Base-by-base conservation (phyloP, 805 yeast species). In the Jamesozyma hellenica region DNA sequence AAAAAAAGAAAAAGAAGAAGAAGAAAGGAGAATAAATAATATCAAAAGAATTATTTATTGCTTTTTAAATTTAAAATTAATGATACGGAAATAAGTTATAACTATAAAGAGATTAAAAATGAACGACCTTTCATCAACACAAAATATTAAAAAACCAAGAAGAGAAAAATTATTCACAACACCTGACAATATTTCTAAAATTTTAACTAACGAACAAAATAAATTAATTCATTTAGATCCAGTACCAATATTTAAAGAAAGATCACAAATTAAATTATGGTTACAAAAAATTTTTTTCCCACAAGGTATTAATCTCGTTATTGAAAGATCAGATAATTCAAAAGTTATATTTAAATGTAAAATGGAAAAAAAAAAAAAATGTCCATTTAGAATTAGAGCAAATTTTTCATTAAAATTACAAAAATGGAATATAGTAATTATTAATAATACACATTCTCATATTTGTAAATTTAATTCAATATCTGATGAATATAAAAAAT, bases 331-430 rank as follows among this genome's bases (percentile, higher is more conserved):
- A 6, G 83, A 77, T 55, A 68, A 67, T 38, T 60, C 70, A 32
- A 77, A 77, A 52, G 73, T 76, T 14, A 74, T 76, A 17, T 77
- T 77, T 60, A 72, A 74, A 47, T 77, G 83, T 53, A 75, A 73
- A 46, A 61, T 68, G 14, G 26, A 41, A 28, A 26, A 32, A 34
- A 55, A 50, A 38, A 60, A 60, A 7, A 64, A 67, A 18, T 78
- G 84, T 51, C 83, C 83, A 1, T 78, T 78, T 50, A 65, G 79
- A 52, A 68, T 78, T 25, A 56, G 85, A 40, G 82, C 83, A 4
- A 75, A 78, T 47, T 76, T 61, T 48, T 71, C 77, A 1, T 47
- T 72, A 10, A 60, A 75, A 43, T 63, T 70, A 26, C 61, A 67
- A 42, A 58, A 62, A 37, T 78, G 85, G 85, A 64, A 75, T 13